Percentiles rank a stretch among this genome's conserved stretches.
Conservation (phyloP, 192 early-diverging fungal genomes). For the Coemansia sp. region DNA sequence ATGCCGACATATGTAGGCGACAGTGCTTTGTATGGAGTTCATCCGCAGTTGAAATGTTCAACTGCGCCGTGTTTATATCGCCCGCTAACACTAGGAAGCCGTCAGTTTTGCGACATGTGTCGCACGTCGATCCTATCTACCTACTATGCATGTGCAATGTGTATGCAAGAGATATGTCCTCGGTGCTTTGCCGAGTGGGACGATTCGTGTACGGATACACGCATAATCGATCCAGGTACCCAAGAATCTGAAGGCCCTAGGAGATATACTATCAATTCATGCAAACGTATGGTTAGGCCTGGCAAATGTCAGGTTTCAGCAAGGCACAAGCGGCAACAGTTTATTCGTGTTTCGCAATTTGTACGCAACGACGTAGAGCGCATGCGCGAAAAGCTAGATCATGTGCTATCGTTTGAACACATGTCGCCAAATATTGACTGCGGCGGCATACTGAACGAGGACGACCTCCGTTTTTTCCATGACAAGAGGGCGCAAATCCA, state of each 20-base stretch:
- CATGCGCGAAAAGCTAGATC: neutral
- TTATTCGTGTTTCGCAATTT: slow-evolving; percentile 23
- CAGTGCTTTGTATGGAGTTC: slow-evolving; percentile 15
- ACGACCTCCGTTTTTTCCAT: slow-evolving; percentile 3
- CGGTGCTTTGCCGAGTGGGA: slow-evolving; percentile 46
- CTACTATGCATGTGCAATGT: slow-evolving; percentile 45
- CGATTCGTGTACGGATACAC: neutral
- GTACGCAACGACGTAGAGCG: slow-evolving; percentile 1
- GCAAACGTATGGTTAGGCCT: neutral
- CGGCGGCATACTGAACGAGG: slow-evolving; percentile 7
- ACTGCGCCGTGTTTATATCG: slow-evolving; percentile 22
- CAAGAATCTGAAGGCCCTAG: neutral
- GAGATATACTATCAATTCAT: neutral
- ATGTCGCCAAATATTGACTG: slow-evolving; percentile 12
- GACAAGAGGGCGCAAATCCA: slow-evolving; percentile 3
- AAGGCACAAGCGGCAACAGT: slow-evolving; percentile 18
- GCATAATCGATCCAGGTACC: neutral
- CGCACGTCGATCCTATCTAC: slow-evolving; percentile 48
- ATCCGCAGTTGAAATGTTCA: slow-evolving; percentile 27
- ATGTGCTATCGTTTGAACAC: neutral
- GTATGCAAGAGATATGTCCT: slow-evolving; percentile 47
- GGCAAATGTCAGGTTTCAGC: neutral
- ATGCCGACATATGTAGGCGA: neutral
- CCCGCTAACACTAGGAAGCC: slow-evolving; percentile 2
- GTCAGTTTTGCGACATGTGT: slow-evolving; percentile 59